A percentile compares a stretch with the other conserved stretches of the same genome.
phyloP scores from a whole-genome alignment of 768 basidiomycete species.

The Phanerochaete sordida region DNA sequence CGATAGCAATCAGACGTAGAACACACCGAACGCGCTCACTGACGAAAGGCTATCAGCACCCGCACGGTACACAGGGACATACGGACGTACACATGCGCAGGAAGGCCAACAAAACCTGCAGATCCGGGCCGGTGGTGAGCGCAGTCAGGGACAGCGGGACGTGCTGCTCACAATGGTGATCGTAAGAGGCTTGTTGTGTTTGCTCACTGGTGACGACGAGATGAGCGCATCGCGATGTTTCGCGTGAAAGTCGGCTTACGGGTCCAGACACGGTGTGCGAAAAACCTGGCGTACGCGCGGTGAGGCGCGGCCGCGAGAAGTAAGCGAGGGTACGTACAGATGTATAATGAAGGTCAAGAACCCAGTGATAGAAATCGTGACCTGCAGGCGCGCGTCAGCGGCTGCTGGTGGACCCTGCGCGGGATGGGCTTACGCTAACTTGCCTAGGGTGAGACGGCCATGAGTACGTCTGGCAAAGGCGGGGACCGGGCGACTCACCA shows the following conservation, averaged over 20 bases:
- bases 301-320: background rate
- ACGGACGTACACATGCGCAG: constrained; percentile 9
- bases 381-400: background rate
- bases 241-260: constrained; percentile 5
- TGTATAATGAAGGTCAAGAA: constrained; percentile 15
- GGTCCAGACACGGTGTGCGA: constrained; percentile 13
- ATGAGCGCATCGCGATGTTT: background rate
- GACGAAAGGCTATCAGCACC: background rate
- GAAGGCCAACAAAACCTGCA: constrained; percentile 3
- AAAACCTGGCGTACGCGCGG: constrained; percentile 10
- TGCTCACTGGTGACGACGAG: constrained; percentile 14
- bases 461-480: background rate
- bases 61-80: background rate
- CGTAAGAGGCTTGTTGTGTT: constrained; percentile 13
- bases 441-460: background rate
- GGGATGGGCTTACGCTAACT: constrained; percentile 6
- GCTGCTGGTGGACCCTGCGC: background rate
- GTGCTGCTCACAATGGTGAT: constrained; percentile 1
- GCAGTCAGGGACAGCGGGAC: background rate
- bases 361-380: constrained; percentile 8
- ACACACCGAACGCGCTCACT: constrained; percentile 15
- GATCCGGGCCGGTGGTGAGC: background rate
- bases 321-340: constrained; percentile 5
- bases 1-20: background rate
- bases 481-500: constrained; percentile 7